Conservation (phyloP, 306 rosid genomes). For the Cyamopsis tetragonoloba region DNA sequence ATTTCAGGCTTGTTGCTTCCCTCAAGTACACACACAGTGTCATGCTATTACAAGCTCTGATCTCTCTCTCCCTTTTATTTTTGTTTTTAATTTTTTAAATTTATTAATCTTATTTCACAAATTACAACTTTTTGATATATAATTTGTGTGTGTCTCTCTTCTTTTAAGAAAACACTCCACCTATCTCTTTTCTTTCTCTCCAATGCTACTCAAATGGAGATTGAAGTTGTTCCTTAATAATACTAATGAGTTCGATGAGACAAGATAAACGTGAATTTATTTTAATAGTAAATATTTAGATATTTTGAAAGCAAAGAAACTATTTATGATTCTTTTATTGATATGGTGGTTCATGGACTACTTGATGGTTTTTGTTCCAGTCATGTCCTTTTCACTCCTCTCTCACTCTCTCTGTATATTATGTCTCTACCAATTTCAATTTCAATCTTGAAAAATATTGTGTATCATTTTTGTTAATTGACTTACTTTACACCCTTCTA, state of each 20-base stretch:
- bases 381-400: conserved; percentile 80
- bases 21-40: conserved; percentile 37
- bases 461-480: no score
- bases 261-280: no score
- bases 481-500: no score
- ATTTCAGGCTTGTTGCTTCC: conserved; percentile 34
- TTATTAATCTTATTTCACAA: conserved; percentile 1
- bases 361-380: conserved; percentile 77
- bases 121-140: no score
- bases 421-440: no score
- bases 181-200: conserved; percentile 24
- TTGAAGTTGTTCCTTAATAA: conserved; percentile 9
- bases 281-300: no score
- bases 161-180: conserved; percentile 36
- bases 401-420: no score
- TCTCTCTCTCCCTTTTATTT: neutral
- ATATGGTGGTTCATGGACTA: conserved; percentile 38
- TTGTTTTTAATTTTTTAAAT: neutral
- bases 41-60: conserved; percentile 6
- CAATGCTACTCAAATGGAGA: conserved; percentile 15
- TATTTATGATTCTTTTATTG: no score
- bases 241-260: no score
- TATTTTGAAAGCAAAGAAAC: no score
- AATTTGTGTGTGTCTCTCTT: no score
- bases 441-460: no score